These are phyloP conservation scores for Linum lewisii DNA, from an alignment of 345 rosid species.

Conservation along the genomic window DNA sequence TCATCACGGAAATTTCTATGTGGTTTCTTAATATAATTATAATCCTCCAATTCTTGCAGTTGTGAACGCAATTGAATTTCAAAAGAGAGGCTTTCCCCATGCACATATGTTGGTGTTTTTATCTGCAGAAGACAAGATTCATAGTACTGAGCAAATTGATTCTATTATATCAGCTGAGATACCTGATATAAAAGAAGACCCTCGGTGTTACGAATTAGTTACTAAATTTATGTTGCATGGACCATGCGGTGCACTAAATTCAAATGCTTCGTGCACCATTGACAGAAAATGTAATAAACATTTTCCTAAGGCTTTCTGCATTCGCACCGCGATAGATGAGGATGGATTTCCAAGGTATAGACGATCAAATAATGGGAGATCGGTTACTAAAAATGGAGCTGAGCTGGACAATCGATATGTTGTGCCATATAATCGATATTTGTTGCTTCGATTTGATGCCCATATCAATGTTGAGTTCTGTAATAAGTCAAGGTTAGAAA, in stretches of 20 bases:
- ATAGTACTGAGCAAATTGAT: not conserved
- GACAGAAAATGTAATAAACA: not conserved
- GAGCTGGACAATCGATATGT: conserved; percentile 6
- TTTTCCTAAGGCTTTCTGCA: not conserved
- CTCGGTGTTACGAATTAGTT: not conserved
- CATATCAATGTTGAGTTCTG: conserved; percentile 8
- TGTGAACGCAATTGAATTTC: conserved; percentile 1
- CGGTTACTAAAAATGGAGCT: not conserved
- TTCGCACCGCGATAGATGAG: not conserved
- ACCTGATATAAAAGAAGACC: not conserved
- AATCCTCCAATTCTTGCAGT: no score
- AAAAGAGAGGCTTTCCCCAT: conserved; percentile 6
- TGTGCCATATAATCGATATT: not conserved
- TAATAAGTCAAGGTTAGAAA: not conserved
- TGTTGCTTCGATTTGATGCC: not conserved
- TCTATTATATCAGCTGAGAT: not conserved
- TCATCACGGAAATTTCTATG: no score
- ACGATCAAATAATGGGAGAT: not conserved
- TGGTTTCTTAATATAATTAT: no score
- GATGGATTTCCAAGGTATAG: not conserved
- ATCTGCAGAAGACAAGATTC: not conserved
- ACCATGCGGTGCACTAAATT: not conserved
- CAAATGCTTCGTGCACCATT: not conserved
- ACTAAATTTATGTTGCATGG: conserved; percentile 6
- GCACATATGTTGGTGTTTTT: not conserved